These are phyloP conservation scores for Phoma sp. DNA, from an alignment of 2,329 filamentous ascomycete genomes.

Conservation along the genomic window DNA sequence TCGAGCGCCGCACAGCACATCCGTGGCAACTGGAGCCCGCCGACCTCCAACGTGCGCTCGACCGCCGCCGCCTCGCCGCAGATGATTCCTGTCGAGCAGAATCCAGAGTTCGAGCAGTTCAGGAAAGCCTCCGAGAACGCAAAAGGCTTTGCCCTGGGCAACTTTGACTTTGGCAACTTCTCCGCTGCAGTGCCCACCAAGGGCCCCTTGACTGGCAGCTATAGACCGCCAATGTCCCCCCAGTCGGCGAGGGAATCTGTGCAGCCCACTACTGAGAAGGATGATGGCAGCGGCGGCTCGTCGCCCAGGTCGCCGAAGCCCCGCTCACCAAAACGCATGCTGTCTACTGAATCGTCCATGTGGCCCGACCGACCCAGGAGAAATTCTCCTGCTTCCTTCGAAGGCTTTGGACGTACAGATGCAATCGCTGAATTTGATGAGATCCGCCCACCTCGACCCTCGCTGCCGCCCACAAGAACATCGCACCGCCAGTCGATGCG, in stretches of 20 bases:
- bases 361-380: slow-evolving; percentile 53
- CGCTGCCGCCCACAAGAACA: slow-evolving; percentile 35
- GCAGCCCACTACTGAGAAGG: slow-evolving; percentile 24
- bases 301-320: slow-evolving; percentile 30
- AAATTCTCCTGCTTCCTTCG: slow-evolving; percentile 56
- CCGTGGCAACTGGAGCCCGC: slow-evolving; percentile 76
- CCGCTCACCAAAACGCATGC: slow-evolving; percentile 56
- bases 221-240: slow-evolving; percentile 42
- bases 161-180: slow-evolving; percentile 50
- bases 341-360: slow-evolving; percentile 52
- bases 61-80: slow-evolving; percentile 72
- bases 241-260: slow-evolving; percentile 36
- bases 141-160: slow-evolving; percentile 50
- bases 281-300: slow-evolving; percentile 21
- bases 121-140: slow-evolving; percentile 70
- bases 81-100: slow-evolving; percentile 73
- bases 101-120: slow-evolving; percentile 84
- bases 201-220: slow-evolving; percentile 21
- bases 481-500: slow-evolving; percentile 34
- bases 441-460: slow-evolving; percentile 38
- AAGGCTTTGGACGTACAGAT: slow-evolving; percentile 43
- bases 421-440: slow-evolving; percentile 45
- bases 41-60: slow-evolving; percentile 72
- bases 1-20: slow-evolving; percentile 65
- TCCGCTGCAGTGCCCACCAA: slow-evolving; percentile 33